Conservation (phyloP, 805 yeast genomes). For the Metschnikowia lunata region DNA sequence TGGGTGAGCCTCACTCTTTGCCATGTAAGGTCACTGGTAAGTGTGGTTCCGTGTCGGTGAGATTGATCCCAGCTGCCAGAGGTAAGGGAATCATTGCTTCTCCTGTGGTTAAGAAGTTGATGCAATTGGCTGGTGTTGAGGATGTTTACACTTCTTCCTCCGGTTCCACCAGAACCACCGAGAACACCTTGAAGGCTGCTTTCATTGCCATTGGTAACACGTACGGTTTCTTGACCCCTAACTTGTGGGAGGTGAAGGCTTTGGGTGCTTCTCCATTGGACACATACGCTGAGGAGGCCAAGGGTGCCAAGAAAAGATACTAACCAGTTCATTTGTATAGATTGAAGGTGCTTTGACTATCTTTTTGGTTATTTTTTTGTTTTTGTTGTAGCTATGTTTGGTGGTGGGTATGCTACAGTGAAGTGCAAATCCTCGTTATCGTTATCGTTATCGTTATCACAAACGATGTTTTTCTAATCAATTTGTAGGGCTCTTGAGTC, state of each 20-base stretch:
- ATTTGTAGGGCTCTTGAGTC: too few relatives aligned
- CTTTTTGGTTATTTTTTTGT: not conserved
- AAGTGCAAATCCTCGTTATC: too few relatives aligned
- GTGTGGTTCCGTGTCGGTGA: slow-evolving; percentile 99
- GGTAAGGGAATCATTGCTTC: slow-evolving; percentile 99
- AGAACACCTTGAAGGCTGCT: slow-evolving; percentile 99
- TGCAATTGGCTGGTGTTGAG: slow-evolving; percentile 99
- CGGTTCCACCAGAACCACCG: slow-evolving; percentile 99
- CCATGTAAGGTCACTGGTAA: slow-evolving; percentile 98
- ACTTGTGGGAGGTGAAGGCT: slow-evolving; percentile 90
- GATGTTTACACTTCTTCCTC: slow-evolving; percentile 98
- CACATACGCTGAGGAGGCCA: slow-evolving; percentile 77
- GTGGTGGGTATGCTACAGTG: too few relatives aligned
- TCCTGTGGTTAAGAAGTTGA: slow-evolving; percentile 97
- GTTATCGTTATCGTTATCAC: too few relatives aligned
- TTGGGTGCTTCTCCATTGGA: slow-evolving; percentile 93
- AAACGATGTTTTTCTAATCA: too few relatives aligned
- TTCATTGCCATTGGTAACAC: slow-evolving; percentile 99
- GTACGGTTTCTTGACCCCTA: slow-evolving; percentile 99
- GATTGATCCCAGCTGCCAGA: slow-evolving; percentile 99
- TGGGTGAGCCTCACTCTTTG: slow-evolving; percentile 99
- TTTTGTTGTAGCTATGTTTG: not conserved
- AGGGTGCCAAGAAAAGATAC: slow-evolving; percentile 67
- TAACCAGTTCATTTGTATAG: slow-evolving; percentile 31
- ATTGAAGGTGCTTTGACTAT: too few relatives aligned